Conservation (phyloP, 2,329 filamentous ascomycete genomes). For the Sclerotinia glacialis region DNA sequence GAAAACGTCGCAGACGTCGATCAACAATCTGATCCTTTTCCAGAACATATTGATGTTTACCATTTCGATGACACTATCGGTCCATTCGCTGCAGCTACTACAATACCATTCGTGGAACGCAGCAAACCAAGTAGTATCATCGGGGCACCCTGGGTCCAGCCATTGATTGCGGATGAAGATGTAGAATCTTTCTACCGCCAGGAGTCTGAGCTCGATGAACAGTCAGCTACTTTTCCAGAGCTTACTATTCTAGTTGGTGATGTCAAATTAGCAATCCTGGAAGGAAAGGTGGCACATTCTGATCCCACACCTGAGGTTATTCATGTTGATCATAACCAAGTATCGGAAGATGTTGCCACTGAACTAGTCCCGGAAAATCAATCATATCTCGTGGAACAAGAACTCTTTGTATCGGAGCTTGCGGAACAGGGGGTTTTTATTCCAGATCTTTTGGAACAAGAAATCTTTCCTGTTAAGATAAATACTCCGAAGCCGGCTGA, state of each 20-base stretch:
- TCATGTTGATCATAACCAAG: neutral
- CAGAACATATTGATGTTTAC: neutral
- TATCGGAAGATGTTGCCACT: neutral
- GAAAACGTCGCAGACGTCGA: neutral
- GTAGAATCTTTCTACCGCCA: neutral
- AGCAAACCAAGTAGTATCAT: neutral
- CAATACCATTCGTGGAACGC: neutral
- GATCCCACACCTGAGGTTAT: neutral
- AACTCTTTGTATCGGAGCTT: neutral
- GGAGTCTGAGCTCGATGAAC: neutral
- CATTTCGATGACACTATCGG: neutral
- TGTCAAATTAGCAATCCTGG: neutral
- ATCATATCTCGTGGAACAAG: neutral
- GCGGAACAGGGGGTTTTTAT: too few species aligned
- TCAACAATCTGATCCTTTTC: neutral
- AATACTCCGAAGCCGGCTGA: too few species aligned
- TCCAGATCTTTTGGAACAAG: neutral
- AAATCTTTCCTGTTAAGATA: neutral
- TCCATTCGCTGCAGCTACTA: neutral
- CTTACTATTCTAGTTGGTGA: neutral
- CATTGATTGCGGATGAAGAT: neutral
- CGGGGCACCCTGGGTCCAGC: neutral
- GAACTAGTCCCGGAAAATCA: rapidly evolving
- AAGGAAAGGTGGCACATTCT: too few species aligned
- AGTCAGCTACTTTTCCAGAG: too few species aligned